Evolutionary conservation across 1,284 basidiomycete species (phyloP).

Genomic region (Clitocybe nebularis): DNA sequence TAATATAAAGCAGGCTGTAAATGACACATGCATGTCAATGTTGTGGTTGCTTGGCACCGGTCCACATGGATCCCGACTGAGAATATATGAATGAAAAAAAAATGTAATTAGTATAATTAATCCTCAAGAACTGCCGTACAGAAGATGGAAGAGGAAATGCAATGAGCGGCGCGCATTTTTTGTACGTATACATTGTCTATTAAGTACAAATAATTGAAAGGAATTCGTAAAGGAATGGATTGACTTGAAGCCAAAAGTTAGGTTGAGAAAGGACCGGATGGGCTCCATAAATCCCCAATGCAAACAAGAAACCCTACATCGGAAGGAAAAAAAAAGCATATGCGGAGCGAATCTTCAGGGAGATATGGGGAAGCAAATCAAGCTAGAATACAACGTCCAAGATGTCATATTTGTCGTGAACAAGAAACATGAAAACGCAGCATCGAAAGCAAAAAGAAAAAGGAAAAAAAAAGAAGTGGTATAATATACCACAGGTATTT

Average conservation of each 20-base stretch:
- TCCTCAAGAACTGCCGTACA: no score
- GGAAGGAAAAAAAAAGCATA: constrained; percentile 7
- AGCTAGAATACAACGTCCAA: constrained; percentile 20
- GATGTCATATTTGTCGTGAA: constrained; percentile 14
- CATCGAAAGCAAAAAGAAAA: constrained; percentile 6
- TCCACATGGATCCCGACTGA: no score
- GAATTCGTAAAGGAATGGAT: neutral
- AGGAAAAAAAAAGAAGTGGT: constrained; percentile 7
- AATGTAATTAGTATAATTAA: no score
- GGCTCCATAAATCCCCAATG: constrained; percentile 7
- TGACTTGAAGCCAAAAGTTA: neutral
- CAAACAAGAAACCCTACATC: constrained; percentile 3
- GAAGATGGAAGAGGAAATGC: neutral
- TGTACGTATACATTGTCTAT: constrained; percentile 12
- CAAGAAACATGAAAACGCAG: constrained; percentile 11
- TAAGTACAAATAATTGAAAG: constrained; percentile 16
- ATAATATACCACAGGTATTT: constrained; percentile 4
- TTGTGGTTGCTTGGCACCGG: no score
- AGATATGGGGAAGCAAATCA: constrained; percentile 3
- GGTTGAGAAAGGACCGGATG: constrained; percentile 8
- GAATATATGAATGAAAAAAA: no score
- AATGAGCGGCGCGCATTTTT: constrained; percentile 2
- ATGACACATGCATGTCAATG: no score
- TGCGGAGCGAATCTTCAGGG: constrained; percentile 4
- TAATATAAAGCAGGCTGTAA: no score